Evolutionary conservation across 306 rosid species (phyloP), one percentile per base, ranked within the genome.

Genomic region (Medicago arabica): DNA sequence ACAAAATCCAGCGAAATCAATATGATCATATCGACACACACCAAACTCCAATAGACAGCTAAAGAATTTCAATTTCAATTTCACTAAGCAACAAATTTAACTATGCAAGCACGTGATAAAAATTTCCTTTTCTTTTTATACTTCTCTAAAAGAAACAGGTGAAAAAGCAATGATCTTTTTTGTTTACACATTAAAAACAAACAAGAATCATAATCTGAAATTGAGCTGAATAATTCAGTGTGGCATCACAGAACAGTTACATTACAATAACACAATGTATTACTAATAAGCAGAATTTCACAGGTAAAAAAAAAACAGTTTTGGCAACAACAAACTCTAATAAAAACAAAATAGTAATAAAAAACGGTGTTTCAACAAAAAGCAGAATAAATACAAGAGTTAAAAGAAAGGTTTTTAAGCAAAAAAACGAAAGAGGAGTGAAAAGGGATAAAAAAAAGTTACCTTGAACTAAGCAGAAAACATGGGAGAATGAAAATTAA

Each of bases 391-490:
- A 69, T 46, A 23, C n/a, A 12, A 38, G 3, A 19, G 65, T 47
- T n/a, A 2, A 25, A 69, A 28, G 34, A 57, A 17, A 53, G 9
- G 62, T 69, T 46, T 41, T 58, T 72, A 13, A 39, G 51, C 46
- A 23, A 53, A 75, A 36, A 14, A 6, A 3, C 3, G 34, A 3
- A 13, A 46, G 9, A 59, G 49, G 57, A 51, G 67, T 18, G 39
- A 55, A 76, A 71, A 74, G 64, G 36, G 54, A 65, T 40, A n/a
- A 67, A 79, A 16, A 17, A 51, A 19, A 3, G 75, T 74, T 74
- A 91, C 96, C 92, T 87, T 81, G 75, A 25, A 75, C 69, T 78
- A 71, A 85, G 80, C 67, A 67, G 67, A 58, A 11, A 78, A 58
- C 68, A 74, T 75, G 75, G 54, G 62, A 60, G 70, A 11, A 53